These are phyloP conservation scores for Urtica urens DNA, from an alignment of 306 rosid species.

Conservation along the genomic window DNA sequence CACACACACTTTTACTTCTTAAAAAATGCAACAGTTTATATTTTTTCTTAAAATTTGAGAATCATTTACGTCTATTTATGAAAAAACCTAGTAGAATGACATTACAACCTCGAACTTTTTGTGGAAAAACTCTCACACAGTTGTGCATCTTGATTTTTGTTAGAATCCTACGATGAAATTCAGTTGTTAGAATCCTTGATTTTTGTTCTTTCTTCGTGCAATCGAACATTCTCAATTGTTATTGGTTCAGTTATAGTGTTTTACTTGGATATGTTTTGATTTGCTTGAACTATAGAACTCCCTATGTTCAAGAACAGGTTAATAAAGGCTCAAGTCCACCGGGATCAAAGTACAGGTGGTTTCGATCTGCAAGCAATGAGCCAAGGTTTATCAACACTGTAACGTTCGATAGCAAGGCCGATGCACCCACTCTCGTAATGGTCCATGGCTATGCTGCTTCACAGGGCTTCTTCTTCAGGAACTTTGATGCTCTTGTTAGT, in stretches of 20 bases:
- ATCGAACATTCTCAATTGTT: too few species aligned
- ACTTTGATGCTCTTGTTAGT: constrained; percentile 84
- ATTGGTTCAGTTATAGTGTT: too few species aligned
- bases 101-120: too few species aligned
- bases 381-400: constrained; percentile 78
- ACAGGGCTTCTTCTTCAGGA: constrained; percentile 92
- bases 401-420: constrained; percentile 54
- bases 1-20: too few species aligned
- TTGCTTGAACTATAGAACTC: constrained; percentile 53
- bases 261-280: constrained; percentile 8
- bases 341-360: constrained; percentile 74
- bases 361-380: constrained; percentile 67
- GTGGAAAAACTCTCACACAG: too few species aligned
- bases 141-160: too few species aligned
- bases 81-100: too few species aligned
- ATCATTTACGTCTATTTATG: too few species aligned
- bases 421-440: constrained; percentile 82
- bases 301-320: constrained; percentile 79
- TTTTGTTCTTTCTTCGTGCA: background rate
- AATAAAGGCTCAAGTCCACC: constrained; percentile 91
- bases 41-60: too few species aligned
- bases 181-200: too few species aligned
- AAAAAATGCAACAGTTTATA: too few species aligned
- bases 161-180: too few species aligned
- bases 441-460: constrained; percentile 88